A percentile compares a stretch with the other conserved stretches of the same genome.
These are phyloP conservation scores for Shiraia bambusicola DNA, from an alignment of 2,329 filamentous ascomycete genomes.

Conservation along the genomic window DNA sequence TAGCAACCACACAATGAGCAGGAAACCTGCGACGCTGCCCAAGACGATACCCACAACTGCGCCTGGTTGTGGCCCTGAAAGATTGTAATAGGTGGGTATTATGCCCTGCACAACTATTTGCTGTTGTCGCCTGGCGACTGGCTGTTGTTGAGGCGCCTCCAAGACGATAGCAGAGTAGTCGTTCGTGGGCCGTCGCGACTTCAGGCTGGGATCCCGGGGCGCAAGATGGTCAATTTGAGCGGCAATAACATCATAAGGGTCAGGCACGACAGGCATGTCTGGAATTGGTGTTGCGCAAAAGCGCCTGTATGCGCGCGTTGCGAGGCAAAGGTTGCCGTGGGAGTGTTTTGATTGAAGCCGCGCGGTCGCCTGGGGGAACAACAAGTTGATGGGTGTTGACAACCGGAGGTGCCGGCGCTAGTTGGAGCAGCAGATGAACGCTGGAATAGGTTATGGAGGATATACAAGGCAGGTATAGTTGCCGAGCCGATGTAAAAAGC, in stretches of 20 bases:
- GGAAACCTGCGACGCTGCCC: constrained; percentile 56
- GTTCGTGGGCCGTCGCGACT: constrained; percentile 20
- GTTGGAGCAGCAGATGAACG: constrained; percentile 16
- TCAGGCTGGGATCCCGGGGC: constrained; percentile 17
- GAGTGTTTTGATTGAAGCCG: constrained; percentile 13
- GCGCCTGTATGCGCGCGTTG: constrained; percentile 12
- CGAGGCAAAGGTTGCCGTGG: constrained; percentile 4
- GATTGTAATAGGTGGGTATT: constrained; percentile 64
- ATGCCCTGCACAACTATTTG: constrained; percentile 38
- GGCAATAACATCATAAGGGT: constrained; percentile 19
- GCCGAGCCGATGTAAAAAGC: not conserved
- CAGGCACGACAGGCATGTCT: constrained; percentile 33
- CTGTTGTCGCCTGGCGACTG: constrained; percentile 23
- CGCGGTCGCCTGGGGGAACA: constrained; percentile 19
- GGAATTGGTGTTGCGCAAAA: constrained; percentile 10
- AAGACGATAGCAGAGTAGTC: constrained; percentile 15
- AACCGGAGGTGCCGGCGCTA: constrained; percentile 27
- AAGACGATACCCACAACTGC: constrained; percentile 62
- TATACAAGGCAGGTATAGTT: constrained; percentile 4
- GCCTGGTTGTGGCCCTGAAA: constrained; percentile 56
- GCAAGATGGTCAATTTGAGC: constrained; percentile 26
- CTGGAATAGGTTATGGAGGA: constrained; percentile 8
- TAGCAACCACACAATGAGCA: constrained; percentile 56
- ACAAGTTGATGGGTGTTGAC: constrained; percentile 16
- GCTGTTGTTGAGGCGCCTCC: constrained; percentile 13